Evolutionary conservation across 805 yeast genomes (phyloP), one percentile per base, ranked within the genome.

Genomic region (Yarrowia sp.): DNA sequence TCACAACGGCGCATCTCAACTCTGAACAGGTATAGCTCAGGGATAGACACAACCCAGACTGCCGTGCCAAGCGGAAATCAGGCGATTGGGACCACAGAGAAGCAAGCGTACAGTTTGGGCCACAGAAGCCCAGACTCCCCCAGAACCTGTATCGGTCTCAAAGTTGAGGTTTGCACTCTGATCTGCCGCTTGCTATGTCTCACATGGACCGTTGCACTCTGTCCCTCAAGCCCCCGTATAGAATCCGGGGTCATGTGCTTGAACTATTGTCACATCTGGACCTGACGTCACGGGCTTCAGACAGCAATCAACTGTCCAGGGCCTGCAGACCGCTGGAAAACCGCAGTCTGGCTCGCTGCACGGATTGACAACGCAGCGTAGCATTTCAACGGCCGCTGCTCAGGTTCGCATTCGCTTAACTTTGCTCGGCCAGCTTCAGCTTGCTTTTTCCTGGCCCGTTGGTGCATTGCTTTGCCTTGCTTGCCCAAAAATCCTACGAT

Each of bases 401-500:
- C 30, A 24, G 30, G 30, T 33, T 49, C 55, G 17, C 55, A 24
- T 15, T 36, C 43, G 33, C 34, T 38, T 39, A 39, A 24, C 36
- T 20, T 39, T 50, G 38, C 13, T 6, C 38, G 10, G 38, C 13
- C 10, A 10, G 12, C 13, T 1, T 36, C 55, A 9, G 8, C 15
- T 49, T 49, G 55, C 55, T 49, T 49, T 49, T 49, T 34, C 13
- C 9, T 36, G 19, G 14, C 39, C 55, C 15, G 19, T 14, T 7
- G 36, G 15, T 15, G 52, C 36, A 15, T 47, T 30, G 38, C 36
- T 47, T 9, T 47, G 52, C 14, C 20, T 47, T 30, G 33, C n/a
- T 44, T 44, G 49, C 49, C 24, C 14, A 10, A 24, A 12, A n/a
- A 33, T 49, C 55, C 55, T 34, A 50, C 56, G 56, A 50, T 50